A percentile compares a stretch with the other conserved stretches of the same genome.
These are phyloP conservation scores for Gardenia jasminoides DNA, from an alignment of 257 asterid genomes.

Conservation along the genomic window DNA sequence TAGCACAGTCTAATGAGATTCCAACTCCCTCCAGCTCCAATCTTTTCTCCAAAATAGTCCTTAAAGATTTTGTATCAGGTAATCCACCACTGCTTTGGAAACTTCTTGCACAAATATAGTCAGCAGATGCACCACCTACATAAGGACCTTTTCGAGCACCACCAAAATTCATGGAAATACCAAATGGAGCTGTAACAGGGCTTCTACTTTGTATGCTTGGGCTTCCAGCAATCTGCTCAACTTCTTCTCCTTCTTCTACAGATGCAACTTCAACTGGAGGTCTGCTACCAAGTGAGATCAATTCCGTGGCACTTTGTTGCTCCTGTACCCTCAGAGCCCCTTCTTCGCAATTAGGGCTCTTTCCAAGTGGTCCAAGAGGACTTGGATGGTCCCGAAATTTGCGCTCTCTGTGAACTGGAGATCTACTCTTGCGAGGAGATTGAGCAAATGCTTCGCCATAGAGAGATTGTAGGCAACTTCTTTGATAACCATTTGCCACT, in stretches of 20 bases:
- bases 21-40: constrained; percentile 67
- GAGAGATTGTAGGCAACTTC: constrained; percentile 52
- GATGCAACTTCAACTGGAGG: constrained; percentile 54
- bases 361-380: constrained; percentile 84
- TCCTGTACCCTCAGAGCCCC: constrained; percentile 52
- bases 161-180: constrained; percentile 43
- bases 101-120: constrained; percentile 15
- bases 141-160: constrained; percentile 36
- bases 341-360: constrained; percentile 70
- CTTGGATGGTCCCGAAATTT: constrained; percentile 73
- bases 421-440: constrained; percentile 64
- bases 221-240: constrained; percentile 65
- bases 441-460: constrained; percentile 57
- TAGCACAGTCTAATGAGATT: constrained; percentile 58
- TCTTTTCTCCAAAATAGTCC: constrained; percentile 54
- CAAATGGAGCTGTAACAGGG: constrained; percentile 73
- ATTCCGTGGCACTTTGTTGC: constrained; percentile 73
- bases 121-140: constrained; percentile 24
- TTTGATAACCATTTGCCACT: constrained; percentile 49
- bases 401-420: constrained; percentile 59
- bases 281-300: constrained; percentile 69
- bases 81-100: constrained; percentile 49
- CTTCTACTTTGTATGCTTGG: constrained; percentile 47
- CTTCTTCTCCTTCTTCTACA: constrained; percentile 92
- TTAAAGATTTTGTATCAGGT: constrained; percentile 56